phyloP scores from a whole-genome alignment of 768 basidiomycete species.

The Lactifluus hygrophoroides region DNA sequence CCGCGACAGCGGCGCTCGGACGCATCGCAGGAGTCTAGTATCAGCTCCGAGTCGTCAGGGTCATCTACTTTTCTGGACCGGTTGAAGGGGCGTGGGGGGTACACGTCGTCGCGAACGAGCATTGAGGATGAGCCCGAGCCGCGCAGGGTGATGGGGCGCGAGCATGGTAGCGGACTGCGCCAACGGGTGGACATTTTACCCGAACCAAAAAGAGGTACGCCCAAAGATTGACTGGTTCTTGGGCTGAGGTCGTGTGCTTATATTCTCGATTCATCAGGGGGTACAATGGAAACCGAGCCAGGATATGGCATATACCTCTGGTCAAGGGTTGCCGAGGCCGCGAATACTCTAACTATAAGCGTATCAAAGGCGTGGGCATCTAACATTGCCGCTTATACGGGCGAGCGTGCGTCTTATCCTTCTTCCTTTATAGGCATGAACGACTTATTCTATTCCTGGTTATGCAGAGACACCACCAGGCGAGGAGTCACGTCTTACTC shows the following conservation, averaged over 20 bases:
- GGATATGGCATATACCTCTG: constrained; percentile 43
- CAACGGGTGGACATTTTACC: neutral
- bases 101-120: constrained; percentile 37
- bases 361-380: constrained; percentile 49
- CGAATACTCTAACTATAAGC: constrained; percentile 44
- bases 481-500: constrained; percentile 49
- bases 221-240: neutral
- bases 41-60: constrained; percentile 23
- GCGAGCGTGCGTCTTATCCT: constrained; percentile 12
- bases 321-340: constrained; percentile 47
- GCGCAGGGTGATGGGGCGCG: neutral
- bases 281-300: constrained; percentile 11
- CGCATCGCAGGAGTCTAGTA: constrained; percentile 13
- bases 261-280: neutral
- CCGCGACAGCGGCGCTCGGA: constrained; percentile 16
- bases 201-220: constrained; percentile 1
- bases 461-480: constrained; percentile 41
- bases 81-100: constrained; percentile 26
- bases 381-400: constrained; percentile 9
- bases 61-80: constrained; percentile 33
- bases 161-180: constrained; percentile 1
- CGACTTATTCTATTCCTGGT: neutral
- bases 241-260: constrained; percentile 8
- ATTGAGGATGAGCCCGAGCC: constrained; percentile 32
- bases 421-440: neutral